Conservation (phyloP, 306 rosid species). For the Vigna nakashimae region DNA sequence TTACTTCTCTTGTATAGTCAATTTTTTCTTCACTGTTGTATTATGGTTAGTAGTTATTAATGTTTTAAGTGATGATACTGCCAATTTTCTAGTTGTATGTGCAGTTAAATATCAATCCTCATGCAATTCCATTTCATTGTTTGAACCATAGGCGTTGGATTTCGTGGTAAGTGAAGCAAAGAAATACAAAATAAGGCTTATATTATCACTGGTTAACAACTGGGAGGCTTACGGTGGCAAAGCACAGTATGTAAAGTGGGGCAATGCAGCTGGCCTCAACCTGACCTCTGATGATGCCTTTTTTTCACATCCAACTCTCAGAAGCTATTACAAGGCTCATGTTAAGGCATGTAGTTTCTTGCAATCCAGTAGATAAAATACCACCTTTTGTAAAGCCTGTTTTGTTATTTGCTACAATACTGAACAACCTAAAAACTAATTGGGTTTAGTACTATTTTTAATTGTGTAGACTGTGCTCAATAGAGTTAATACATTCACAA, state of each 20-base stretch:
- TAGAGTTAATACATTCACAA: constrained; percentile 79
- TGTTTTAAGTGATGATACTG: constrained; percentile 13
- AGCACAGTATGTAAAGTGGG: constrained; percentile 94
- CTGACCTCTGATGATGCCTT: constrained; percentile 87
- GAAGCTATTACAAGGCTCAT: constrained; percentile 83
- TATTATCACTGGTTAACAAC: constrained; percentile 82
- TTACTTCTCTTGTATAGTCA: constrained; percentile 8
- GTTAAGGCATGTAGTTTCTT: constrained; percentile 67
- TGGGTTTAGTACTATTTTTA: constrained; percentile 31
- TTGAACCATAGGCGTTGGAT: constrained; percentile 73
- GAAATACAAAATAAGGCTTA: constrained; percentile 84
- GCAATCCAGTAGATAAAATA: background rate
- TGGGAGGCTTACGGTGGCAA: constrained; percentile 99
- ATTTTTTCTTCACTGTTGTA: background rate
- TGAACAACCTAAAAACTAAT: background rate
- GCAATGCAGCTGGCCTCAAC: constrained; percentile 85
- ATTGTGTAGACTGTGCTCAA: constrained; percentile 75
- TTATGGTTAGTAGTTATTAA: background rate
- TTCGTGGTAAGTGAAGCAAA: constrained; percentile 90
- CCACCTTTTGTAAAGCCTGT: background rate
- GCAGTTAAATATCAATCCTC: constrained; percentile 24
- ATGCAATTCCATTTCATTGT: constrained; percentile 2
- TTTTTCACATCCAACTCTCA: constrained; percentile 84
- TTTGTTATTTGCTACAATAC: background rate
- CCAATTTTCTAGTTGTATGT: background rate